These are phyloP conservation scores for Starmerella powellii DNA, from an alignment of 805 yeast species.

Conservation along the genomic window DNA sequence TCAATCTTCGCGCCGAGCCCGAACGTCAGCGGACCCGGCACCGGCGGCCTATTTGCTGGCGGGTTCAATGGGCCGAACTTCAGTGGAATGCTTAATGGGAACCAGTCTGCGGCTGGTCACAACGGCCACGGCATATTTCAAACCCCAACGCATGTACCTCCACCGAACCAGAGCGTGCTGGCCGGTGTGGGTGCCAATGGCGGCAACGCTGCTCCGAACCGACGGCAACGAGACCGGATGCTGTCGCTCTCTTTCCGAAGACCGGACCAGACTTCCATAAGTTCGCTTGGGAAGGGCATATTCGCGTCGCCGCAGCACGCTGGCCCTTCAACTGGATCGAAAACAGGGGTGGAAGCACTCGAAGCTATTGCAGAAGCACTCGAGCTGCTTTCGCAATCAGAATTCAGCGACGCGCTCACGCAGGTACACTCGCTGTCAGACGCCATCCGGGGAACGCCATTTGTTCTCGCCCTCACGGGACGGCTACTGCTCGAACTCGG, in stretches of 20 bases:
- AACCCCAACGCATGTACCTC: slow-evolving; percentile 4
- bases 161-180: background rate
- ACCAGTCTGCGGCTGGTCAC: too few species aligned
- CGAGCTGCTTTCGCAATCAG: slow-evolving; percentile 35
- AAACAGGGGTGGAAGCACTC: slow-evolving; percentile 9
- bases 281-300: slow-evolving; percentile 13
- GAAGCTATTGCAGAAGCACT: slow-evolving; percentile 10
- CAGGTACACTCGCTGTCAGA: slow-evolving; percentile 53
- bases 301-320: slow-evolving; percentile 4
- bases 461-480: slow-evolving; percentile 74
- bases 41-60: too few species aligned
- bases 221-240: slow-evolving; percentile 5
- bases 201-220: too few species aligned
- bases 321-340: background rate
- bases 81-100: too few species aligned
- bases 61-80: too few species aligned
- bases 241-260: slow-evolving; percentile 10
- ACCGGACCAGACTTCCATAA: slow-evolving; percentile 16
- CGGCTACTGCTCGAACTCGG: slow-evolving; percentile 76
- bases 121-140: background rate
- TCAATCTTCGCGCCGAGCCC: too few species aligned
- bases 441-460: slow-evolving; percentile 57
- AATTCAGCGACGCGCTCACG: slow-evolving; percentile 70
- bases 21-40: too few species aligned
- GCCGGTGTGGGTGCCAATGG: background rate